Base-by-base conservation (phyloP, 768 basidiomycete species). In the Suillus luteus region DNA sequence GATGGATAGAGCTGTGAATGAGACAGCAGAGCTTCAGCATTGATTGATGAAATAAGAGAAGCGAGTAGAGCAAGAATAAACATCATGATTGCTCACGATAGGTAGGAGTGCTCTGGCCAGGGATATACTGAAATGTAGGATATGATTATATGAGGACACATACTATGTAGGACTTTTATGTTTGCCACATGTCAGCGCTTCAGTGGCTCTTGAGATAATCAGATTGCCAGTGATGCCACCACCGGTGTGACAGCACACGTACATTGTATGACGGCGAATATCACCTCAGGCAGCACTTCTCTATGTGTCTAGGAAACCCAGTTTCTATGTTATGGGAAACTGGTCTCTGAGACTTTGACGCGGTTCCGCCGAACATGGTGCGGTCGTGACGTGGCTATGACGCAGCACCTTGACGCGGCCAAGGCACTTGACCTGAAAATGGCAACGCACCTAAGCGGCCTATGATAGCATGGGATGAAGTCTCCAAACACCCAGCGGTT, bases 21-120 rank as follows among this genome's bases (percentile, higher is more conserved):
- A 19, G 64, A 65, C 48, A 71, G 60, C 15, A 73, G 65, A 9
- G 63, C 55, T 31, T 63, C 69, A 35, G 69, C 71, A 58, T 67
- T 35, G 17, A 52, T n/a, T 17, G 59, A 48, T 2, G 63, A 57
- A 17, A 66, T n/a, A 44, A 63, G 11, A 5, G 67, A 66, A 17
- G 69, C 12, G 5, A 52, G 55, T 52, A 63, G 22, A 19, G 65
- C 24, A 40, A 33, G 31, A 59, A 43, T 44, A 57, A 61, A 35
- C 72, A 73, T 74, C 9, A 37, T 57, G 55, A 57, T 24, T 22
- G 38, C 38, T 57, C 37, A 57, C 55, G 22, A 55, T 15, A 22
- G 19, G 37, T 57, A 14, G 6, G n/a, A 57, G 10, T 24, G 22
- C 48, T 38, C 22, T 57, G 15, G 37, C 55, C 9, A 8, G 7